Evolutionary conservation across 2,329 filamentous ascomycete genomes (phyloP).

Genomic region (Endothia cerciana): DNA sequence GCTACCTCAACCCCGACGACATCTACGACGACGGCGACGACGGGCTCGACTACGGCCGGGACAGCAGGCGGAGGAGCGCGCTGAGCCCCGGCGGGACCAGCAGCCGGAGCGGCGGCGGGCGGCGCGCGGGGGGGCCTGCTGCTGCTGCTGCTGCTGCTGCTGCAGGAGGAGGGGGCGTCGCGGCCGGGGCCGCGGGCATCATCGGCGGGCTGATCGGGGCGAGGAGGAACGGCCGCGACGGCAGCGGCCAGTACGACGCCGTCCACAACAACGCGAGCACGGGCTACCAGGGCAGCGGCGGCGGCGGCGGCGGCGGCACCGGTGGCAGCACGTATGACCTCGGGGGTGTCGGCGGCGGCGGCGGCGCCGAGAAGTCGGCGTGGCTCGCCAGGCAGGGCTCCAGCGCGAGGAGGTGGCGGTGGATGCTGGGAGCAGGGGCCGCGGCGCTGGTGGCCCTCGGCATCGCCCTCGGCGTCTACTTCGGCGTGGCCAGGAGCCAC

Average conservation of each 20-base stretch:
- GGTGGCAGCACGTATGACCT: slow-evolving; percentile 40
- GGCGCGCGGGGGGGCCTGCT: too few relatives aligned
- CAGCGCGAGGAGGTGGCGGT: slow-evolving; percentile 68
- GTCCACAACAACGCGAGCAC: slow-evolving; percentile 45
- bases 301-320: slow-evolving; percentile 25
- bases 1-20: slow-evolving; percentile 73
- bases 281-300: slow-evolving; percentile 38
- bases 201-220: slow-evolving; percentile 46
- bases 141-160: slow-evolving; percentile 49
- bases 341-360: slow-evolving; percentile 20
- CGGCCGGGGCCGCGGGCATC: slow-evolving; percentile 47
- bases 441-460: slow-evolving; percentile 69
- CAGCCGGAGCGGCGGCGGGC: slow-evolving; percentile 38
- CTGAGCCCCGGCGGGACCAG: slow-evolving; percentile 58
- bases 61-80: slow-evolving; percentile 57
- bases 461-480: slow-evolving; percentile 74
- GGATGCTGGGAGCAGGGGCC: slow-evolving; percentile 68
- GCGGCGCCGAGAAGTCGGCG: slow-evolving; percentile 63
- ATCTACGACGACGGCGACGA: slow-evolving; percentile 91
- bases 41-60: slow-evolving; percentile 63
- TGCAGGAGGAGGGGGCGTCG: slow-evolving; percentile 39
- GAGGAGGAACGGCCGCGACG: slow-evolving; percentile 36
- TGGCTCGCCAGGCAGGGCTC: slow-evolving; percentile 65
- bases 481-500: slow-evolving; percentile 68
- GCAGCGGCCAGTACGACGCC: slow-evolving; percentile 59